These are phyloP conservation scores for Crithidia fasciculata DNA, from an alignment of 208 protist genomes.

Conservation along the genomic window DNA sequence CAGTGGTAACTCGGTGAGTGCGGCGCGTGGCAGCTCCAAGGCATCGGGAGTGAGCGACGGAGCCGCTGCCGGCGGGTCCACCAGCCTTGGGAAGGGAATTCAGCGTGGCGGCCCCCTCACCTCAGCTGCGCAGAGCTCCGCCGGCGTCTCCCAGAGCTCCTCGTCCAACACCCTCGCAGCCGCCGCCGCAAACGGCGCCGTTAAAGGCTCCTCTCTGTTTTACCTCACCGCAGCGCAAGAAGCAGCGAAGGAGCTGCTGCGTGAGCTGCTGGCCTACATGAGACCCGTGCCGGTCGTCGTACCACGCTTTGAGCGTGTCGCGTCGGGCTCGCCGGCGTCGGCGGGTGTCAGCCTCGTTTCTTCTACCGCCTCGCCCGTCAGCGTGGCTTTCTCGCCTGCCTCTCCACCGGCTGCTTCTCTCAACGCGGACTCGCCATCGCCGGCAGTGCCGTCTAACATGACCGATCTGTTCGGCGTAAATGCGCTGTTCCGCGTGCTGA, in stretches of 20 bases:
- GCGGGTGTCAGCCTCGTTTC: too few relatives aligned
- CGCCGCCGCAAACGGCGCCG: neutral
- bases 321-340: neutral
- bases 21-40: conserved; percentile 2
- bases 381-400: neutral
- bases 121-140: conserved; percentile 2
- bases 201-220: conserved; percentile 17
- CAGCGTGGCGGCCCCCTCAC: neutral
- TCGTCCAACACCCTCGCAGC: neutral
- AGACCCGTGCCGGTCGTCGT: conserved; percentile 27
- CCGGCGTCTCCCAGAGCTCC: conserved; percentile 5
- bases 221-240: conserved; percentile 11
- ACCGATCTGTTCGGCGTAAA: conserved; percentile 50
- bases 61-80: neutral
- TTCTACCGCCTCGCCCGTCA: too few relatives aligned
- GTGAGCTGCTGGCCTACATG: conserved; percentile 35
- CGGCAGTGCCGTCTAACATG: conserved; percentile 14
- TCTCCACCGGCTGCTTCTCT: neutral
- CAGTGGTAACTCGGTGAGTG: neutral
- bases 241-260: conserved; percentile 20
- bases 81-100: neutral
- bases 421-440: conserved; percentile 2
- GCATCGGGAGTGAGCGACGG: neutral
- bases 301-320: conserved; percentile 7
- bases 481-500: conserved; percentile 54